Percentiles rank a stretch among this genome's conserved stretches.
These are phyloP conservation scores for Myriosclerotinia curreyana DNA, from an alignment of 2,329 filamentous ascomycete species.

Conservation along the genomic window DNA sequence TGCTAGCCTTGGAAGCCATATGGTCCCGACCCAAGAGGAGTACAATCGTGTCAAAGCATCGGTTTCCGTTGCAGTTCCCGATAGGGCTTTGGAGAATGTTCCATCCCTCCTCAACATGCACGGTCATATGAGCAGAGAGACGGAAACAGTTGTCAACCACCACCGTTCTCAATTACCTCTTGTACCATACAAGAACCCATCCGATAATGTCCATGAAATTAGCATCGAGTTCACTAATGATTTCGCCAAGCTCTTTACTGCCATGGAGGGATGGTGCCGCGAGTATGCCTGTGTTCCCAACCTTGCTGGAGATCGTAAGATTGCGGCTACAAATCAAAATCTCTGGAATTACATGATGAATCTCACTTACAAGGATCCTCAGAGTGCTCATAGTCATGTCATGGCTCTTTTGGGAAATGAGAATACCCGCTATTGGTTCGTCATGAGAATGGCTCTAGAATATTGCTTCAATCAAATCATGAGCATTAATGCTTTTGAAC, in stretches of 20 bases:
- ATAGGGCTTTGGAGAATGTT: constrained; percentile 3
- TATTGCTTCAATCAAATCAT: constrained; percentile 42
- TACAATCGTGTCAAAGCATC: constrained; percentile 9
- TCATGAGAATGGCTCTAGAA: constrained; percentile 42
- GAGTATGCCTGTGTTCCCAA: constrained; percentile 5
- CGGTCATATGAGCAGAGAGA: not conserved
- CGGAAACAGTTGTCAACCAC: not conserved
- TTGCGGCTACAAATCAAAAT: constrained; percentile 30
- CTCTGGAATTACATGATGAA: constrained; percentile 43
- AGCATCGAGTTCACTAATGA: constrained; percentile 10
- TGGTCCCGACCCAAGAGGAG: not conserved
- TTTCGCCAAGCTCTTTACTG: constrained; percentile 10
- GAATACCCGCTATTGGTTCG: constrained; percentile 39
- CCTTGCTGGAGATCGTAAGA: constrained; percentile 25
- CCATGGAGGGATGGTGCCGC: constrained; percentile 17
- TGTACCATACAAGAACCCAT: not conserved
- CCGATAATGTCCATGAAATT: constrained; percentile 1
- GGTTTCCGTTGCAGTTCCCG: constrained; percentile 5
- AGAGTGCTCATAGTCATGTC: constrained; percentile 40
- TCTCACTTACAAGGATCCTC: constrained; percentile 34
- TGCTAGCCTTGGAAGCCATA: not conserved
- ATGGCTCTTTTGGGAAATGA: constrained; percentile 39
- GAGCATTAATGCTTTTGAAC: constrained; percentile 39
- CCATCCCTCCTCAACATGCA: not conserved
- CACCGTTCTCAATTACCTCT: not conserved